Percentiles rank a stretch among this genome's conserved stretches.
phyloP scores from a whole-genome alignment of 148 eudicot genomes.

The Rheum nobile region DNA sequence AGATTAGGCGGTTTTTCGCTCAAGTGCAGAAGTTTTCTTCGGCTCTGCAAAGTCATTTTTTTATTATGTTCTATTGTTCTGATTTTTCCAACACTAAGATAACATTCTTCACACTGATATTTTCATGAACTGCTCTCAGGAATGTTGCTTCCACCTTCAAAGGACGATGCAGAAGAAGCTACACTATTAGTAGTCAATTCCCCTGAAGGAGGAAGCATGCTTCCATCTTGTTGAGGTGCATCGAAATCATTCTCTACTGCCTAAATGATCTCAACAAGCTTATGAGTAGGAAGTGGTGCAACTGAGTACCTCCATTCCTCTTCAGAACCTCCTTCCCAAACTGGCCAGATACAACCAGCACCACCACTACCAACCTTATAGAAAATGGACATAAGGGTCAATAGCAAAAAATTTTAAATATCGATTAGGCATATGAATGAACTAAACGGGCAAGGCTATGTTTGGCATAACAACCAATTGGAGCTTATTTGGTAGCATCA shows the following conservation, averaged over 20 bases:
- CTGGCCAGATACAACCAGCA: constrained; percentile 80
- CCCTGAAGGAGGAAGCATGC: constrained; percentile 52
- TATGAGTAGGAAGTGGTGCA: constrained; percentile 77
- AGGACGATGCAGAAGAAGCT: constrained; percentile 23
- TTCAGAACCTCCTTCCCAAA: constrained; percentile 55
- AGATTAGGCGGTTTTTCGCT: too few species aligned
- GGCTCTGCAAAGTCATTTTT: too few species aligned
- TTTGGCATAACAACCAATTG: background rate
- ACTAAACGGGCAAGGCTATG: background rate
- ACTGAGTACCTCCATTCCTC: constrained; percentile 90
- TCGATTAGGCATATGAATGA: too few species aligned
- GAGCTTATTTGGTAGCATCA: background rate
- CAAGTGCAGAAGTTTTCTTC: too few species aligned
- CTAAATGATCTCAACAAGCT: constrained; percentile 50
- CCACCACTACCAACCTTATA: constrained; percentile 81
- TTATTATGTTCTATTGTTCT: too few species aligned
- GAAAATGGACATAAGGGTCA: background rate
- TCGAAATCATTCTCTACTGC: constrained; percentile 45
- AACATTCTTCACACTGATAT: constrained; percentile 57
- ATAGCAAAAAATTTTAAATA: too few species aligned
- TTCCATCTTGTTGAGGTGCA: constrained; percentile 26
- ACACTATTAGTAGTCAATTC: constrained; percentile 41
- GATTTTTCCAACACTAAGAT: too few species aligned
- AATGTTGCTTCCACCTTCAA: constrained; percentile 89
- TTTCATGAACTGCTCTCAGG: constrained; percentile 70